Percentiles rank a stretch among this genome's conserved stretches.
phyloP scores from a whole-genome alignment of 305 asterid species.

The Fraxinus velutina region DNA sequence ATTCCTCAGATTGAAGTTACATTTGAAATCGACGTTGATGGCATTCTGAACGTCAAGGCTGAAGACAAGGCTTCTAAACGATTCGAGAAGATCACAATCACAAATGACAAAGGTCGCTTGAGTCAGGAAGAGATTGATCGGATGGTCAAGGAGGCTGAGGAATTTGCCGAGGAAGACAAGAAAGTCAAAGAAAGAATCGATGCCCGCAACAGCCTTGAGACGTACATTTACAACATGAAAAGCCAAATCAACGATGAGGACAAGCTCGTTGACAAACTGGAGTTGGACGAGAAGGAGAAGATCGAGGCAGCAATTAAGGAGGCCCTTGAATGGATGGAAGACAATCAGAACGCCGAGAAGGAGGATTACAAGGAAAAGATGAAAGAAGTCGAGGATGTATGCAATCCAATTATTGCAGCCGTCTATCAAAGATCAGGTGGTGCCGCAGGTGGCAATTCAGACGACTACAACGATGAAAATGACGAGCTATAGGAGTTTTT shows the following conservation, averaged over 20 bases:
- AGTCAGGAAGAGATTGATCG: slow-evolving; percentile 80
- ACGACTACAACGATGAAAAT: slow-evolving; percentile 39
- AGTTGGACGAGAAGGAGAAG: slow-evolving; percentile 69
- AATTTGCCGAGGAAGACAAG: slow-evolving; percentile 39
- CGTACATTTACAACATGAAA: slow-evolving; percentile 71
- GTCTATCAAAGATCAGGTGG: slow-evolving; percentile 79
- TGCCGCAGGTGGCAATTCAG: slow-evolving; percentile 40
- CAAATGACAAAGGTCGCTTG: slow-evolving; percentile 71
- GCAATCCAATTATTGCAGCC: slow-evolving; percentile 60
- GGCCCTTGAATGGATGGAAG: slow-evolving; percentile 78
- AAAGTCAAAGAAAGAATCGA: slow-evolving; percentile 67
- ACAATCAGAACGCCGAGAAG: slow-evolving; percentile 65
- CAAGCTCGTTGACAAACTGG: slow-evolving; percentile 68
- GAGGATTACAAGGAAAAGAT: slow-evolving; percentile 72
- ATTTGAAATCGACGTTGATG: slow-evolving; percentile 74
- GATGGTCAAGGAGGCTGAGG: slow-evolving; percentile 75
- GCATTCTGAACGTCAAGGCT: slow-evolving; percentile 68
- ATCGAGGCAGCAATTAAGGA: slow-evolving; percentile 68
- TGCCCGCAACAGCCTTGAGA: slow-evolving; percentile 68
- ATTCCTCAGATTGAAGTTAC: slow-evolving; percentile 74
- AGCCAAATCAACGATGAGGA: slow-evolving; percentile 71
- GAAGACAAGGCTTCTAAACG: slow-evolving; percentile 73
- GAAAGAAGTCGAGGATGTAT: slow-evolving; percentile 70
- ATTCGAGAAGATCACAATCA: slow-evolving; percentile 67
- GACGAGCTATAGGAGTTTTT: not conserved